Base-by-base conservation (phyloP, 169 alveolate genomes). In the Eimeria brunetti region DNA sequence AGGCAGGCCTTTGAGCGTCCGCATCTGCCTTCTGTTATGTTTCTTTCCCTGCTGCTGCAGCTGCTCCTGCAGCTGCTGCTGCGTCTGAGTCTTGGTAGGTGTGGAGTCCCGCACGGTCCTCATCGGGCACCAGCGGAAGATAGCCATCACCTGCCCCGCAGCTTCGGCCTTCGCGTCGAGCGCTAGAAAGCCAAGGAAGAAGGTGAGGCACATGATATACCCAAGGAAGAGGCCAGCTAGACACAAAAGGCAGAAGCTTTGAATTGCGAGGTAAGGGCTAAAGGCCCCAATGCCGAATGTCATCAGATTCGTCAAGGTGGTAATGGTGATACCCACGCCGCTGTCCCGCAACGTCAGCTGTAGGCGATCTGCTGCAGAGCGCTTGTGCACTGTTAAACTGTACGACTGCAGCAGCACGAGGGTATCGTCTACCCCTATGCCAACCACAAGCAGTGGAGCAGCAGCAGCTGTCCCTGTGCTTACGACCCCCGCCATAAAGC, bases 381-480 rank as follows among this genome's bases (percentile, higher is more conserved):
- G 96, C 69, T 96, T 88, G 86, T 96, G 97, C 73, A 95, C 97
- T 16, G 98, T 94, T 84, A 97, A 95, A 0, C 97, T 94, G 67
- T 97, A 97, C 0, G 98, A 97, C 94, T 97, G 97, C 75, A 97
- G 75, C 5, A 97, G 96, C 27, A 97, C 98, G 88, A 97, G 97
- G 4, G 97, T 97, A 58, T 97, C 98, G 71, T 97, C 98, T 30
- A 97, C 97, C 27, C 98, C 98, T 38, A 97, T 97, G 46, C 98
- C 98, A 30, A 97, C 90, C 24, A 97, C 98, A 22, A 97, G 95
- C 93, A 97, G 96, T 18, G 98, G 98, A 20, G 98, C 98, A 0
- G 98, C 97, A 49, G 97, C 96, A 30, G 97, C 97, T 5, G 98
- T 97, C 22, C 97, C 97, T 22, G 98, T 97, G 71, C 97, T 97